Evolutionary conservation across 768 basidiomycete species (phyloP), one percentile per base, ranked within the genome.

Genomic region (Tricholoma bakamatsutake): DNA sequence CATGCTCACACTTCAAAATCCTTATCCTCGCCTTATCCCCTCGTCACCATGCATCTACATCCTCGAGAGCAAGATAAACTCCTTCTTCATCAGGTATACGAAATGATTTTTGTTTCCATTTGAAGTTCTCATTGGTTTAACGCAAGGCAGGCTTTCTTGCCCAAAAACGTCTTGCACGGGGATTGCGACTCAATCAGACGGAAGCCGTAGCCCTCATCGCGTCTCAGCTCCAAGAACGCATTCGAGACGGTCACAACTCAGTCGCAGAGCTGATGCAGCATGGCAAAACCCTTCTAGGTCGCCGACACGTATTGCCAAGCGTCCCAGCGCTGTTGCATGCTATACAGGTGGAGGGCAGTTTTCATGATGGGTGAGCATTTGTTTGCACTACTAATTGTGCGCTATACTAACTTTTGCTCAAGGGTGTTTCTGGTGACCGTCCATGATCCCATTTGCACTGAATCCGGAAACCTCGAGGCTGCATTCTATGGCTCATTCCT

Each of bases 351-450:
- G 94, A 98, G 67, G 94, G 94, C 12, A 95, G 93, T 1, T 93
- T 98, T 63, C 76, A 70, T 6, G 94, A 94, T 60, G 90, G 90
- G 93, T 91, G 62, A 42, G 80, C 61, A 54, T 27, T 27, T 17
- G 31, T 21, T 30, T 8, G 15, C 28, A n/a, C 31, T 21, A n/a
- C 31, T 21, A 31, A 24, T 18, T 30, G 11, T 12, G 35, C 48
- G 12, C 31, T 21, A 34, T 57, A 28, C 35, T 56, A 34, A 35
- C 55, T 54, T 52, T 35, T 54, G 47, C 30, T 53, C 63, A 58
- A 90, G 87, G 0, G 89, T 93, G 0, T 99, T 98, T 73, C 80
- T 99, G n/a, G 95, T 98, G 35, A 96, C 96, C 0, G 92, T 98
- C 1, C 95, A 98, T 65, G 88, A 96, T 62, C 96, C 97, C 17